Evolutionary conservation across 441 rosid species (phyloP), one percentile per base, ranked within the genome.

Genomic region (Brassica balearica): DNA sequence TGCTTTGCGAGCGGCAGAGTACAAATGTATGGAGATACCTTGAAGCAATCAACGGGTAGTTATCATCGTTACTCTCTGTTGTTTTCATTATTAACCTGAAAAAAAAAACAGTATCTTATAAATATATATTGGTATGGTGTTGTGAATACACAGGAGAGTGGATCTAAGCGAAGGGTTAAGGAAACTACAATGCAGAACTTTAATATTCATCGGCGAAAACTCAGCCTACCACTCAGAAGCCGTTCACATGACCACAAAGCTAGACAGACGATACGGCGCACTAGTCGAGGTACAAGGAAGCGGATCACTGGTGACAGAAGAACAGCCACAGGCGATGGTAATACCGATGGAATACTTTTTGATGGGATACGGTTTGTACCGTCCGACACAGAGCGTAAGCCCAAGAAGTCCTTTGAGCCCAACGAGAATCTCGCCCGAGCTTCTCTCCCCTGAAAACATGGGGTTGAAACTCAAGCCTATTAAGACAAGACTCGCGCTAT

Each of bases 231-330:
- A 92, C 75, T 79, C 88, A 0, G 99, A 95, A 76, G 95, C 99
- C n/a, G 83, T 95, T 38, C 85, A 90, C 86, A 87, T 93, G 98
- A 88, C 89, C n/a, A 89, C 99, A 2, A 92, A 91, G 80, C 87
- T 93, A 59, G 97, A 95, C 85, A 83, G 92, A 84, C 84, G 97
- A 85, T 86, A 85, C 51, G 87, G 93, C 60, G 99, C 99, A 77
- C 85, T 95, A 73, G 98, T 95, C 12, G 98, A 95, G 97, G 99
- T 95, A 79, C 98, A 95, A 80, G 94, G 92, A 69, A 93, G 99
- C 75, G 99, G 99, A 23, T 95, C 99, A 0, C 75, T 92, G 88
- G 99, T 95, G 84, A 93, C 96, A 5, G 98, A 95, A 82, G 99
- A 95, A 84, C 99, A 95, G 80, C 99, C 99, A 36, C 94, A 91